Percentiles rank a stretch among this genome's conserved stretches.
phyloP scores from a whole-genome alignment of 768 basidiomycete genomes.

The Peribolospora kevripleyi region DNA sequence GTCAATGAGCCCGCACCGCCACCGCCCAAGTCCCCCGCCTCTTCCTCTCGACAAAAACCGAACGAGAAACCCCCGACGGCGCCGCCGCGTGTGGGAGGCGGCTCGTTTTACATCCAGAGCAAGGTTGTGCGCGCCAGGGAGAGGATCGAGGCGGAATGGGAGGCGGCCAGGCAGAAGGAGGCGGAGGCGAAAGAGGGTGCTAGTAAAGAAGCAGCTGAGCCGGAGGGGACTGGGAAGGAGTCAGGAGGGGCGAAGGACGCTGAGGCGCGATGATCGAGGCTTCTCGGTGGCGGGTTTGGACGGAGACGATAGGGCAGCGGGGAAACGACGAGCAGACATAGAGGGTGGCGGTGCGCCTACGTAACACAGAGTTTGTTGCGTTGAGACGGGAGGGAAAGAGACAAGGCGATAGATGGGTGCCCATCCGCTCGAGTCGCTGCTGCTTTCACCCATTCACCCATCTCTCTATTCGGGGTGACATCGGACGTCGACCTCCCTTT shows the following conservation, averaged over 20 bases:
- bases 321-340: not conserved
- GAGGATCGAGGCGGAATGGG: slow-evolving; percentile 69
- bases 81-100: slow-evolving; percentile 19
- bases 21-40: slow-evolving; percentile 22
- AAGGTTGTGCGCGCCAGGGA: slow-evolving; percentile 90
- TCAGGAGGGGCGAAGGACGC: not conserved
- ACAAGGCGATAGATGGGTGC: not conserved
- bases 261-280: not conserved
- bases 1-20: slow-evolving; percentile 51
- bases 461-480: too few species aligned
- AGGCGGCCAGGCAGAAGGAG: slow-evolving; percentile 6
- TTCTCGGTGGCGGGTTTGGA: not conserved
- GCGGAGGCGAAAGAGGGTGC: not conserved
- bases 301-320: not conserved
- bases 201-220: too few species aligned
- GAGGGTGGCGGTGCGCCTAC: not conserved
- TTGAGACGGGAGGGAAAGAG: not conserved
- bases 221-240: too few species aligned
- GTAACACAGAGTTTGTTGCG: not conserved
- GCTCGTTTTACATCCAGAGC: slow-evolving; percentile 85
- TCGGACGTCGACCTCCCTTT: too few species aligned
- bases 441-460: not conserved
- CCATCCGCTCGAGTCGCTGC: not conserved
- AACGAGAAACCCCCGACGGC: slow-evolving; percentile 23
- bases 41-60: slow-evolving; percentile 19